Evolutionary conservation across 2,329 filamentous ascomycete species (phyloP), one percentile per base, ranked within the genome.

Genomic region (Aspergillus bombycis): DNA sequence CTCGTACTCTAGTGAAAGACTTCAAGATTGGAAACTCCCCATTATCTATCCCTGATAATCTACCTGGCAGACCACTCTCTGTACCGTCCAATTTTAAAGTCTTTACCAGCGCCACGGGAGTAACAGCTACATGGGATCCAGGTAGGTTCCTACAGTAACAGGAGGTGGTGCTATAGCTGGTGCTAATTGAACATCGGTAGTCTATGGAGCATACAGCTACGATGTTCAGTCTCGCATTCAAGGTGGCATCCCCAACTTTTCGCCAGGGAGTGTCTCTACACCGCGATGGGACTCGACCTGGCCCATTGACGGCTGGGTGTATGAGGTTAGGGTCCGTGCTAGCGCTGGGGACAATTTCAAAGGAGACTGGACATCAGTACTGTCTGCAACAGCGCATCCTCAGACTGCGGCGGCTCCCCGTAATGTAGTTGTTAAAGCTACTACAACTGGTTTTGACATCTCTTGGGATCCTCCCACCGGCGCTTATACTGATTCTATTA

Each of bases 221-320:
- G 43, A 46, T n/a, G 43, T 46, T 46, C 43, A 46, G 43, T 46
- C 43, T 46, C 43, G 43, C 2, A 46, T 46, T 46, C 43, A 46
- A 46, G 43, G 43, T 46, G 43, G 43, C 10, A 46, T 46, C 16
- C 43, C 43, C 2, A 46, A 57, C 34, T 57, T 57, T 38, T 57
- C 54, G 7, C 6, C 54, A 26, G 54, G 54, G 21, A 57, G 54
- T 19, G 54, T 57, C 54, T 19, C 34, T 30, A 38, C 54, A 43
- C 30, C 54, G n/a, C 54, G 54, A 21, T 57, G 54, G 54, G 54
- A 57, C 54, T 57, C 54, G 36, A 57, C 54, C 30, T 57, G 54
- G 54, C 54, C 54, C 5, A 57, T 57, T 38, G 54, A 57, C 54
- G 54, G 54, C 54, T 57, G 54, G 54, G 34, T 57, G 30, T 57